These are phyloP conservation scores for Neurospora tetrasperma DNA, from an alignment of 495 filamentous ascomycete genomes.

Conservation along the genomic window DNA sequence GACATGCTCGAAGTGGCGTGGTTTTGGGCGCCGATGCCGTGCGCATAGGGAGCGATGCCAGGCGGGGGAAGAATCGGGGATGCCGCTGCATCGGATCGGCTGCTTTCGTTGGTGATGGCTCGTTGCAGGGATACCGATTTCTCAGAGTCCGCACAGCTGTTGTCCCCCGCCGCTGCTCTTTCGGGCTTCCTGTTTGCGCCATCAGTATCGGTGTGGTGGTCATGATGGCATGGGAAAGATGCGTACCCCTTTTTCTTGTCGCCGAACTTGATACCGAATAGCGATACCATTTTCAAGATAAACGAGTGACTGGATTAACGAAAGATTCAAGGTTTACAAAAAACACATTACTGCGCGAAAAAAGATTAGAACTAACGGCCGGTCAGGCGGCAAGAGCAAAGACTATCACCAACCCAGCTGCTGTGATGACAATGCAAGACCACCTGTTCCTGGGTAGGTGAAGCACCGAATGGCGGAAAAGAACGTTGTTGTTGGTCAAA, in stretches of 20 bases:
- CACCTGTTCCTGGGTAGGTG: neutral
- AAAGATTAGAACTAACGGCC: neutral
- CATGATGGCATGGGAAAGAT: neutral
- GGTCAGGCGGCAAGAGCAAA: slow-evolving; percentile 2
- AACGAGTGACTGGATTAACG: neutral
- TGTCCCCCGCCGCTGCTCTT: slow-evolving; percentile 15
- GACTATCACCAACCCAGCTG: neutral
- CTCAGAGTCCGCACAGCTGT: slow-evolving; percentile 22
- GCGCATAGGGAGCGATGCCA: slow-evolving; percentile 18
- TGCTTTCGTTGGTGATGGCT: slow-evolving; percentile 20
- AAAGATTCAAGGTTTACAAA: slow-evolving; percentile 7
- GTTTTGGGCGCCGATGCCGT: slow-evolving; percentile 18
- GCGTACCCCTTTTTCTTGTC: slow-evolving; percentile 34
- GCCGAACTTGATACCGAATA: slow-evolving; percentile 39
- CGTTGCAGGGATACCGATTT: slow-evolving; percentile 19
- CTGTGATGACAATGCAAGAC: neutral
- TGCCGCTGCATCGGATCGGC: slow-evolving; percentile 22
- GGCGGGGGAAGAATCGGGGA: slow-evolving; percentile 11
- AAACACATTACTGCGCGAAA: slow-evolving; percentile 11
- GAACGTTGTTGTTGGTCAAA: neutral
- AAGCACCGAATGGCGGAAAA: neutral
- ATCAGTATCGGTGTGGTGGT: slow-evolving; percentile 12
- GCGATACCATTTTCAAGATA: slow-evolving; percentile 35
- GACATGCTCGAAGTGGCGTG: slow-evolving; percentile 29
- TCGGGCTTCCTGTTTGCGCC: slow-evolving; percentile 23